phyloP scores from a whole-genome alignment of 1,284 basidiomycete genomes.

The Vanrija humicola region DNA sequence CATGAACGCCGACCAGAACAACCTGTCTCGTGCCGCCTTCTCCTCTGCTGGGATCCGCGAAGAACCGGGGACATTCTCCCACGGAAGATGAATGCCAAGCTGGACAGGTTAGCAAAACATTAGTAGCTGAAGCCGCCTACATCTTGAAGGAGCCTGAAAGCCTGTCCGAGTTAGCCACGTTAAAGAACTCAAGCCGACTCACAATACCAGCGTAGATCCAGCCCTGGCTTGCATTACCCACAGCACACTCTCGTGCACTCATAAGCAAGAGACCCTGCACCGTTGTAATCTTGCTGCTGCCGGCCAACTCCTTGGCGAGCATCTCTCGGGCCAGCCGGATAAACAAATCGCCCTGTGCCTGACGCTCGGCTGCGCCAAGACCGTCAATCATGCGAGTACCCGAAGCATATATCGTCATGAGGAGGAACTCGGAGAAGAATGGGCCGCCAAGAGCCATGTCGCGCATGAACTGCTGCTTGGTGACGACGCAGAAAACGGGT shows the following conservation, averaged over 20 bases:
- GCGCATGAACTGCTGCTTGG: conserved; percentile 8
- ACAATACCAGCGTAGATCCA: conserved; percentile 15
- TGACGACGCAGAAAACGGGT: conserved; percentile 2
- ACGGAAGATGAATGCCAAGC: conserved; percentile 13
- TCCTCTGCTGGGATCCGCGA: conserved; percentile 8
- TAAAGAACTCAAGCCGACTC: not conserved
- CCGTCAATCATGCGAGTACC: conserved; percentile 11
- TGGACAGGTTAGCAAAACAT: not conserved
- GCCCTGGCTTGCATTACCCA: conserved; percentile 11
- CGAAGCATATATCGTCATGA: conserved; percentile 13
- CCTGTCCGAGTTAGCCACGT: not conserved
- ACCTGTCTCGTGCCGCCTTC: conserved; percentile 5
- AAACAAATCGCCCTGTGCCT: conserved; percentile 4
- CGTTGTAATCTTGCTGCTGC: conserved; percentile 5
- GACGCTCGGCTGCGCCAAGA: conserved; percentile 8
- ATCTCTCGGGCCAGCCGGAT: conserved; percentile 11
- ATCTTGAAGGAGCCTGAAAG: conserved; percentile 15
- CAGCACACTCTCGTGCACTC: conserved; percentile 6
- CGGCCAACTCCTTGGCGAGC: conserved; percentile 13
- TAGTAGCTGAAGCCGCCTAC: not conserved
- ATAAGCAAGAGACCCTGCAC: conserved; percentile 7
- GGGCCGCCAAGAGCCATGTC: conserved; percentile 19
- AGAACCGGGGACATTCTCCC: conserved; percentile 5
- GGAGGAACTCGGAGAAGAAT: conserved; percentile 15
- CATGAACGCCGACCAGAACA: conserved; percentile 19